These are phyloP conservation scores for Meira nashicola DNA, from an alignment of 1,284 basidiomycete species.

Conservation along the genomic window DNA sequence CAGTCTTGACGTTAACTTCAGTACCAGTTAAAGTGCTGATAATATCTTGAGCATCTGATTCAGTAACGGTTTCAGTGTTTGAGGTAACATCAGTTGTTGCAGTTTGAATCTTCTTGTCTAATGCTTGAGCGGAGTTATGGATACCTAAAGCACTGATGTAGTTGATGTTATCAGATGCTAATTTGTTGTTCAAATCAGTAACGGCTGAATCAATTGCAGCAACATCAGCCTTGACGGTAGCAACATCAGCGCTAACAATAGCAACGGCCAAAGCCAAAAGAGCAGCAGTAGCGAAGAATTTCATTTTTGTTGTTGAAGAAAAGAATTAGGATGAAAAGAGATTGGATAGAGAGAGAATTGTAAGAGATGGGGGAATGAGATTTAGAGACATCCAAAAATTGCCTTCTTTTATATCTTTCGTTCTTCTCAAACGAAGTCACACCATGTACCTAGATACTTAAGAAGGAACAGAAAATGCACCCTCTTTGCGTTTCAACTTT, in stretches of 20 bases:
- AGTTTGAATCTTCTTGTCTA: slow-evolving; percentile 11
- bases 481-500: no score
- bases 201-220: slow-evolving; percentile 11
- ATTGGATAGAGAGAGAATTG: neutral
- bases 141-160: slow-evolving; percentile 13
- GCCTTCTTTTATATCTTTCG: no score
- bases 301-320: slow-evolving; percentile 12
- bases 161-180: slow-evolving; percentile 4
- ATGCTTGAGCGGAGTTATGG: slow-evolving; percentile 4
- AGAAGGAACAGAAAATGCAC: no score
- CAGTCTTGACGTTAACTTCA: slow-evolving; percentile 14
- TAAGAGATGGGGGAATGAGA: no score
- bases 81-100: slow-evolving; percentile 13
- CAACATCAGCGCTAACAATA: slow-evolving; percentile 14
- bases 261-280: slow-evolving; percentile 14
- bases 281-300: slow-evolving; percentile 13
- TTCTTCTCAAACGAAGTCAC: no score
- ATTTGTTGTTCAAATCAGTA: slow-evolving; percentile 12
- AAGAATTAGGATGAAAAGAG: neutral
- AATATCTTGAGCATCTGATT: slow-evolving; percentile 11
- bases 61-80: slow-evolving; percentile 11
- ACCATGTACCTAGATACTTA: no score
- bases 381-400: no score
- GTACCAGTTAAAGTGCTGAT: slow-evolving; percentile 15
- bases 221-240: slow-evolving; percentile 17